Conservation (phyloP, 1,284 basidiomycete species). For the Apiotrichum laibachii region DNA sequence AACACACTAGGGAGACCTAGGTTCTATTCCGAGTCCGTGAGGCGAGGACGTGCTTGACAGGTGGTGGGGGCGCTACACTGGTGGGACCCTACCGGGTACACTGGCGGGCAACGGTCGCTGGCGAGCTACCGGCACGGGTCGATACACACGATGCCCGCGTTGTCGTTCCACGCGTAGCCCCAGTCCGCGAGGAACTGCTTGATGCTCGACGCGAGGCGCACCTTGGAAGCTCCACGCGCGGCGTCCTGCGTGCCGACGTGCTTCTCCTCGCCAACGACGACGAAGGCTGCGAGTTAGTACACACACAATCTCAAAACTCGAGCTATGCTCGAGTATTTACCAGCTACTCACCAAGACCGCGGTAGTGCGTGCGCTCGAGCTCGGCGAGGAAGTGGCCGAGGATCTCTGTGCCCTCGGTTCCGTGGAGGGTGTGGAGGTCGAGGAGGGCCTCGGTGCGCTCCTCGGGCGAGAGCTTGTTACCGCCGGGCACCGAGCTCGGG, state of each 20-base stretch:
- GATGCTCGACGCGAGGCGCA: constrained; percentile 75
- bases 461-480: constrained; percentile 61
- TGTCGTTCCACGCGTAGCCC: constrained; percentile 94
- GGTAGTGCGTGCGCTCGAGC: constrained; percentile 81
- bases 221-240: constrained; percentile 72
- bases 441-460: constrained; percentile 77
- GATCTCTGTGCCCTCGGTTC: constrained; percentile 86
- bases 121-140: constrained; percentile 61
- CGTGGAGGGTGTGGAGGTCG: constrained; percentile 84
- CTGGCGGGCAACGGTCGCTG: no score
- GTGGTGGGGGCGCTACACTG: no score
- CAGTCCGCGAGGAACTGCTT: constrained; percentile 86
- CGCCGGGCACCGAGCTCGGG: constrained; percentile 56
- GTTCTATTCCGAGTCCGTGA: no score
- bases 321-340: no score
- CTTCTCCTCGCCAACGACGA: constrained; percentile 92
- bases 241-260: constrained; percentile 86
- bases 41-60: no score
- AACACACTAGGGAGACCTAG: no score
- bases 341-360: constrained; percentile 74
- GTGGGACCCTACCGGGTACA: no score
- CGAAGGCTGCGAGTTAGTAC: constrained; percentile 61
- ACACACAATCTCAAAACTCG: no score
- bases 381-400: constrained; percentile 84
- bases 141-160: constrained; percentile 82